Evolutionary conservation across 2,329 filamentous ascomycete genomes (phyloP), one percentile per base, ranked within the genome.

Genomic region (Eutypella sp.): DNA sequence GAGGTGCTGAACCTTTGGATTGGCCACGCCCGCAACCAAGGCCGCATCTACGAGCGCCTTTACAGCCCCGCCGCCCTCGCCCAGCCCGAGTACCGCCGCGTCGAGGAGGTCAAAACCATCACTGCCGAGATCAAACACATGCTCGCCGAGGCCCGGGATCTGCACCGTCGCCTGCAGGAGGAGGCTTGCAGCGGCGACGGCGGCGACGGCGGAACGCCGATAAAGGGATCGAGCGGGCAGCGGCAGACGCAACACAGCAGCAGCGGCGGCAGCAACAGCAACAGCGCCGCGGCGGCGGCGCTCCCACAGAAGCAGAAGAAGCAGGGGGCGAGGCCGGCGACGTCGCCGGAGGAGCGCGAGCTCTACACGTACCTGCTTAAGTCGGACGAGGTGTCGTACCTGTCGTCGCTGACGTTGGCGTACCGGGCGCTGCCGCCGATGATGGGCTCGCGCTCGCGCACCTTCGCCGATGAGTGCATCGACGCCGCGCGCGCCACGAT

Each of bases 21-120:
- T 24, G 58, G 67, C 39, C 67, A 76, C 11, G 73, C 75, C n/a
- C 68, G 68, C n/a, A 71, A 78, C 8, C 75, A 81, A 44, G 75
- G 77, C 3, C 69, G 73, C 4, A 73, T 81, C 22, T 82, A 81
- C 47, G 72, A 80, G 54, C 64, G 72, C 3, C 59, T 82, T 2
- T 82, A 82, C 53, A 68, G 66, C 23, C 67, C 67, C 2, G 68
- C 65, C 4, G 66, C 69, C 0, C 61, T 70, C 15, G 57, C 16
- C 5, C 29, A 33, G 25, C 25, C 7, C 25, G 7, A 61, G 1
- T 63, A 70, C 47, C 51, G 62, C 10, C 61, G 70, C 7, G 54
- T 57, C 8, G 59, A 59, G 16, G 63, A 68, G 44, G 70, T 62
- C 16, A 55, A 48, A 37, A 50, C 48, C 24, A 55, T 67, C 7